phyloP scores from a whole-genome alignment of 179 eudicot genomes.

The Drosera spatulata region DNA sequence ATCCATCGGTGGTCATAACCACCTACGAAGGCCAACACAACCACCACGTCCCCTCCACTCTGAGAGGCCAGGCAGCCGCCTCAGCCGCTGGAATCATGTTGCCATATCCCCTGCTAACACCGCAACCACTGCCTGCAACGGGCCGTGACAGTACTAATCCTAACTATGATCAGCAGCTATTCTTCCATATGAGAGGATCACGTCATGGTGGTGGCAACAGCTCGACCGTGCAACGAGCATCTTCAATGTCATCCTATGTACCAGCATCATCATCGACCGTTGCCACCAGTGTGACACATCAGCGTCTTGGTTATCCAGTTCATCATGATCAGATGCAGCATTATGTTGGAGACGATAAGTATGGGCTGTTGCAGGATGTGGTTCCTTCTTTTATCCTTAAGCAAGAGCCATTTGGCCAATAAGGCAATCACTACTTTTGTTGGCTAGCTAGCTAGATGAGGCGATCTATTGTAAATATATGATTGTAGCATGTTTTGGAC shows the following conservation, averaged over 20 bases:
- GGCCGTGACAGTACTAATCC: background rate
- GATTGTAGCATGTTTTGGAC: too few relatives aligned
- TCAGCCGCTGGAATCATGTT: slow-evolving; percentile 9
- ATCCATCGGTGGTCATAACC: slow-evolving; percentile 71
- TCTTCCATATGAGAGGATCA: slow-evolving; percentile 19
- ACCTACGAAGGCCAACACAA: slow-evolving; percentile 95
- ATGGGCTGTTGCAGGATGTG: slow-evolving; percentile 66
- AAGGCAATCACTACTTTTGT: background rate
- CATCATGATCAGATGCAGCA: slow-evolving; percentile 8
- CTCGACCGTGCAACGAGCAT: too few relatives aligned
- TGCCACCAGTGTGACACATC: slow-evolving; percentile 9
- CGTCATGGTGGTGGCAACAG: too few relatives aligned
- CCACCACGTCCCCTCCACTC: slow-evolving; percentile 59
- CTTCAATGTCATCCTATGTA: too few relatives aligned
- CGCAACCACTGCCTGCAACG: slow-evolving; percentile 12
- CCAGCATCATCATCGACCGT: too few relatives aligned
- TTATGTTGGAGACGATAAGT: slow-evolving; percentile 17
- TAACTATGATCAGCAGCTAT: slow-evolving; percentile 17
- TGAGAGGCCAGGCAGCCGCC: slow-evolving; percentile 51
- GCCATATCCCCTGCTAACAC: slow-evolving; percentile 28
- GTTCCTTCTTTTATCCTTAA: slow-evolving; percentile 50
- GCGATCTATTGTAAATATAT: too few relatives aligned
- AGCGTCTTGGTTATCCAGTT: slow-evolving; percentile 12
- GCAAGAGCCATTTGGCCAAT: slow-evolving; percentile 32
- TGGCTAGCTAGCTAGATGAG: too few relatives aligned